phyloP scores from a whole-genome alignment of 352 stramenopile genomes.

The Pythium vanterpoolii region DNA sequence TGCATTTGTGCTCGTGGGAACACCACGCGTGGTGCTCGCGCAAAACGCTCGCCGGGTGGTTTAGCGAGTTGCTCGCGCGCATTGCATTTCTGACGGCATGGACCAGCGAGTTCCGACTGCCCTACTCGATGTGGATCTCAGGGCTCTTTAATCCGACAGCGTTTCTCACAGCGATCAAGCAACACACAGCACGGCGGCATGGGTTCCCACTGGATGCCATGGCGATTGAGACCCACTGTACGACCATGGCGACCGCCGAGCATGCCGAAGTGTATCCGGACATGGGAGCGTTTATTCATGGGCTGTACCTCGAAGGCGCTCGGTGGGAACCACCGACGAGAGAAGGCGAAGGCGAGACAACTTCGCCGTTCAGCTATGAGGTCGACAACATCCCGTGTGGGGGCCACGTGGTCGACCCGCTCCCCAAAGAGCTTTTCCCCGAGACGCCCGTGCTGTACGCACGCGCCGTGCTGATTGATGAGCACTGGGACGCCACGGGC shows the following conservation, averaged over 20 bases:
- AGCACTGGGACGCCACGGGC: slow-evolving; percentile 91
- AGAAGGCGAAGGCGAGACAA: slow-evolving; percentile 81
- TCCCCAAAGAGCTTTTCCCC: slow-evolving; percentile 92
- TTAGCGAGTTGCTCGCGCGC: slow-evolving; percentile 75
- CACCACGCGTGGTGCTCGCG: slow-evolving; percentile 80
- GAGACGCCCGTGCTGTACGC: slow-evolving; percentile 90
- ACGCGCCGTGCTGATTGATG: slow-evolving; percentile 90
- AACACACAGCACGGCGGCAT: slow-evolving; percentile 82
- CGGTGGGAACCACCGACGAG: slow-evolving; percentile 77
- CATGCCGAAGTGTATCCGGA: slow-evolving; percentile 68
- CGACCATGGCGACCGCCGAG: slow-evolving; percentile 57
- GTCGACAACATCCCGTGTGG: slow-evolving; percentile 84
- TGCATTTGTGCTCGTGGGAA: slow-evolving; percentile 79
- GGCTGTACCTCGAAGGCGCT: slow-evolving; percentile 93
- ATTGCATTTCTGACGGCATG: slow-evolving; percentile 61
- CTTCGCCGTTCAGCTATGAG: slow-evolving; percentile 76
- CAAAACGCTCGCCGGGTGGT: slow-evolving; percentile 80
- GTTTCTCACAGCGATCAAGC: slow-evolving; percentile 86
- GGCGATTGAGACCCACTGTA: slow-evolving; percentile 94
- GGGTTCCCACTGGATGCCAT: slow-evolving; percentile 90
- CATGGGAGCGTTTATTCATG: slow-evolving; percentile 92
- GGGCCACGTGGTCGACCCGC: slow-evolving; percentile 85
- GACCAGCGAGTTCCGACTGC: slow-evolving; percentile 63
- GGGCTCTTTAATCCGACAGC: slow-evolving; percentile 81
- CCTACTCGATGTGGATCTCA: slow-evolving; percentile 80